Conservation (phyloP, 2,329 filamentous ascomycete species). For the Ophiostoma ips region DNA sequence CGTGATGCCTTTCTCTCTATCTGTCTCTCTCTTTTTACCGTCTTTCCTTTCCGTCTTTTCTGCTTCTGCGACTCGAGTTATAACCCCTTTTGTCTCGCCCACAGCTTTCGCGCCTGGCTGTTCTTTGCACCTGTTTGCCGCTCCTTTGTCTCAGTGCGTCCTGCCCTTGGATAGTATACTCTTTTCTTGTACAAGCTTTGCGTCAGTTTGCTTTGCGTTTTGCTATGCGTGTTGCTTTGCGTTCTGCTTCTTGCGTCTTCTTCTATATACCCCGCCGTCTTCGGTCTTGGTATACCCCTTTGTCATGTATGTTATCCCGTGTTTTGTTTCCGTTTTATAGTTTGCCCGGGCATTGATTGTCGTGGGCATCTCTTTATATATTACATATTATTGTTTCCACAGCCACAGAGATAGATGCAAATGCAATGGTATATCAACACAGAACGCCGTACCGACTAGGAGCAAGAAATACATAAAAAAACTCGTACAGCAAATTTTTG, state of each 20-base stretch:
- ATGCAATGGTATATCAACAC: neutral
- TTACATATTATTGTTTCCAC: neutral
- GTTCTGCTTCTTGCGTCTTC: conserved; percentile 4
- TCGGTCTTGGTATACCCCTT: too few species aligned
- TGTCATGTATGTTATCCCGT: neutral
- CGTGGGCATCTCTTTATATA: neutral
- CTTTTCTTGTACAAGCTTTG: neutral
- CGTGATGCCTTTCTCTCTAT: neutral
- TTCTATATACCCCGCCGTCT: too few species aligned
- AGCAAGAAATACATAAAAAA: neutral
- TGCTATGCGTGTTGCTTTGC: too few species aligned
- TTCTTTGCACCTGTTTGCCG: neutral
- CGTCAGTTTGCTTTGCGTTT: conserved; percentile 7
- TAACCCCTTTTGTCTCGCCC: conserved; percentile 1
- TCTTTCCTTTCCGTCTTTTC: neutral
- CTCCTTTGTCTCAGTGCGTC: neutral
- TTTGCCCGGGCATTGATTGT: neutral
- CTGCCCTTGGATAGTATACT: neutral
- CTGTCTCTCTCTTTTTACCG: neutral
- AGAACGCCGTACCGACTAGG: conserved; percentile 6
- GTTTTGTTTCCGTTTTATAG: neutral
- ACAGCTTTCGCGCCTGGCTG: neutral
- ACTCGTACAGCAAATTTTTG: too few species aligned
- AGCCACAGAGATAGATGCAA: conserved; percentile 15
- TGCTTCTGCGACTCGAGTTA: conserved; percentile 4